These are phyloP conservation scores for Dictyostelium discoideum DNA, from an alignment of 78 protist genomes.

Conservation along the genomic window DNA sequence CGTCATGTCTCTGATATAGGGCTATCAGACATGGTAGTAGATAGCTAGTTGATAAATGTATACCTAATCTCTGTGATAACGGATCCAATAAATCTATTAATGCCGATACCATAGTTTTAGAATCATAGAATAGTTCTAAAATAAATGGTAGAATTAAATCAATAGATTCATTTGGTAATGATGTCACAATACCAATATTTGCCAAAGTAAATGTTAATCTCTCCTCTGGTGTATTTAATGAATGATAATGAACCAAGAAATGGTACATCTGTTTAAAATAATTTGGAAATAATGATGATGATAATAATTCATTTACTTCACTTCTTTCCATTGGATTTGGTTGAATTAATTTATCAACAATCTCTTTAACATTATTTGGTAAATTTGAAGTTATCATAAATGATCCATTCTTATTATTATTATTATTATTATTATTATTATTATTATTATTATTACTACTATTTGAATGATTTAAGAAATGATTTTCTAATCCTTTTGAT, in stretches of 20 bases:
- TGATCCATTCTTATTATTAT: background rate
- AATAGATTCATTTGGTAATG: constrained; percentile 64
- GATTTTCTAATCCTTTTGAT: background rate
- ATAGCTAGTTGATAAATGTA: constrained; percentile 25
- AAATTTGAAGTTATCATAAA: constrained; percentile 16
- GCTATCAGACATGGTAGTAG: constrained; percentile 50
- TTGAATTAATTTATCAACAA: constrained; percentile 31
- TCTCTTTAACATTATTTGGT: constrained; percentile 46
- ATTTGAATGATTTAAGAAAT: background rate
- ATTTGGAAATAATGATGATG: constrained; percentile 45
- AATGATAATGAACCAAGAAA: constrained; percentile 66
- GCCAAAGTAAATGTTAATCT: constrained; percentile 61
- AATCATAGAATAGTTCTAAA: constrained; percentile 44
- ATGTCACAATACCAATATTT: constrained; percentile 67
- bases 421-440: background rate
- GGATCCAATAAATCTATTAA: constrained; percentile 65
- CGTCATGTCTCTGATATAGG: constrained; percentile 56
- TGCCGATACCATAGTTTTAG: constrained; percentile 63
- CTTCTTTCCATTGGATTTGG: constrained; percentile 52
- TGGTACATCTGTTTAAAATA: constrained; percentile 78
- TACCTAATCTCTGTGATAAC: constrained; percentile 57
- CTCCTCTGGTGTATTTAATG: constrained; percentile 46
- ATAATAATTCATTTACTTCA: background rate
- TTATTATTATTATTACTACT: background rate
- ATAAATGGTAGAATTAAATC: constrained; percentile 61